Conservation (phyloP, 768 basidiomycete genomes). For the Trametes sanguinea region DNA sequence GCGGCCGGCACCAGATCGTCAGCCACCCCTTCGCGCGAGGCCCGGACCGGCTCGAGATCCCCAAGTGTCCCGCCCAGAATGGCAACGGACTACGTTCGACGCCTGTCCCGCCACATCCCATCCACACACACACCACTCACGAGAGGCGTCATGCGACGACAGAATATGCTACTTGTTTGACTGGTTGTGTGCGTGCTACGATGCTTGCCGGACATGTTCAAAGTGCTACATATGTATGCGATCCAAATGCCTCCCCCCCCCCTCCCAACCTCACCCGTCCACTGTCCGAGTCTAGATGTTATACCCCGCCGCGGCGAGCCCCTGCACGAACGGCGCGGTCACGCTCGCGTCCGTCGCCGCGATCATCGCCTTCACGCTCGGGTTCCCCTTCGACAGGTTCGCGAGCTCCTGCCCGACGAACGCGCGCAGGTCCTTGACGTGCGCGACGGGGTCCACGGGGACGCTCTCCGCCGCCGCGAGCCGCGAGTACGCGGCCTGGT, state of each 20-base stretch:
- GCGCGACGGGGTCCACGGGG: conserved; percentile 39
- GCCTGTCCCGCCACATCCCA: neutral
- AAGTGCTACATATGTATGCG: neutral
- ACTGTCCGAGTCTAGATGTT: conserved; percentile 4
- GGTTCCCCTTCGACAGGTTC: conserved; percentile 20
- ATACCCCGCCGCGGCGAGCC: conserved; percentile 20
- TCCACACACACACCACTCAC: no score
- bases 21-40: no score
- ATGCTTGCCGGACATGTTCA: conserved; percentile 1
- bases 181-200: neutral
- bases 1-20: neutral
- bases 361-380: conserved; percentile 21
- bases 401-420: conserved; percentile 30
- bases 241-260: conserved; percentile 13
- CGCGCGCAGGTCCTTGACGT: conserved; percentile 32
- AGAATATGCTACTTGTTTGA: neutral
- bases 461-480: conserved; percentile 63
- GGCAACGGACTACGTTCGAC: neutral
- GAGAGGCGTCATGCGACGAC: no score
- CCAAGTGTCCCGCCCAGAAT: no score
- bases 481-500: conserved; percentile 92
- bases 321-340: conserved; percentile 27
- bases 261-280: neutral
- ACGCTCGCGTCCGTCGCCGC: conserved; percentile 20
- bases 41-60: no score